Evolutionary conservation across 805 yeast genomes (phyloP).

Genomic region (Starmerella etchellsii): DNA sequence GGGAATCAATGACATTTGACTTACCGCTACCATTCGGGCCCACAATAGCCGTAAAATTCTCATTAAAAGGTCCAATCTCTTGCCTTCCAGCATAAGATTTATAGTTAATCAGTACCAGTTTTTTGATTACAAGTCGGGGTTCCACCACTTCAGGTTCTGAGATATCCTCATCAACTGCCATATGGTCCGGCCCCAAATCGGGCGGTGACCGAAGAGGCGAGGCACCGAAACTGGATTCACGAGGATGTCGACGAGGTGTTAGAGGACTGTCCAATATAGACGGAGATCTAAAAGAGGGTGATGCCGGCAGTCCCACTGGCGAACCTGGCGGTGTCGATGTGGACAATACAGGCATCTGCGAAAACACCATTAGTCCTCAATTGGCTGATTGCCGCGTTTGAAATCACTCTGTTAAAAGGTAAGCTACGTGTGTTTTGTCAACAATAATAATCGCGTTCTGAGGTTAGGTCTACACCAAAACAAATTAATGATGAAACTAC

Average conservation of each 20-base stretch:
- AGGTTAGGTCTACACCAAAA: too few relatives aligned
- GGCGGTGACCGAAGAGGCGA: conserved; percentile 3
- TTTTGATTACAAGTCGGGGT: conserved; percentile 56
- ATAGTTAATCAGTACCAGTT: conserved; percentile 67
- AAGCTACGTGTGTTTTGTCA: too few relatives aligned
- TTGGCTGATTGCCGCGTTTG: too few relatives aligned
- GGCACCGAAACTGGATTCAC: neutral
- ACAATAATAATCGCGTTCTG: too few relatives aligned
- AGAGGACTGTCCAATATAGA: neutral
- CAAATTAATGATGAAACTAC: too few relatives aligned
- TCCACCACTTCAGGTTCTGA: neutral
- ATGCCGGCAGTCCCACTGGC: neutral
- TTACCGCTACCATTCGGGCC: conserved; percentile 99
- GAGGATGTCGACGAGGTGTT: neutral
- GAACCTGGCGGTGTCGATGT: conserved; percentile 1
- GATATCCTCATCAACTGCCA: neutral
- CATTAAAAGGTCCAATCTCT: conserved; percentile 84
- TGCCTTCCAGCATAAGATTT: conserved; percentile 93
- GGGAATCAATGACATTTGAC: conserved; percentile 92
- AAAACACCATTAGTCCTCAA: neutral
- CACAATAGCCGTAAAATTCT: conserved; percentile 90
- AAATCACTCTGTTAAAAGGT: too few relatives aligned
- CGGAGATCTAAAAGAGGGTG: neutral
- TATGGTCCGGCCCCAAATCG: neutral
- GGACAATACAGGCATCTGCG: neutral